Conservation (phyloP, 2,329 filamentous ascomycete species). For the Fusarium buxicola region DNA sequence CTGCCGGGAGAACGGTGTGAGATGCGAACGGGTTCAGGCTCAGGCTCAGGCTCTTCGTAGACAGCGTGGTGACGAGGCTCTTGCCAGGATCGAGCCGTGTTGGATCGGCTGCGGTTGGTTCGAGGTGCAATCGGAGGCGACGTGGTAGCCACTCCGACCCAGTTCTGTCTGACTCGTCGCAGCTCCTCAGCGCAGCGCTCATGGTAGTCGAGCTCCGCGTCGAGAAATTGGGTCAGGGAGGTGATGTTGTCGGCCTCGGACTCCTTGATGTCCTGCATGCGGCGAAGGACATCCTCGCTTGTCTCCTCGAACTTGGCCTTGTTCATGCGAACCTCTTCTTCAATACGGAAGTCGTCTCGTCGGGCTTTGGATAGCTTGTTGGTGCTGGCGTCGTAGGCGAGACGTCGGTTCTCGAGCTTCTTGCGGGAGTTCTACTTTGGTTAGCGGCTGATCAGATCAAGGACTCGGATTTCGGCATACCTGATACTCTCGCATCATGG, state of each 20-base stretch:
- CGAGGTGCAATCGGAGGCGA: constrained; percentile 39
- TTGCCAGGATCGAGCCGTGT: constrained; percentile 61
- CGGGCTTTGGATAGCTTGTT: constrained; percentile 94
- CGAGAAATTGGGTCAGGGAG: constrained; percentile 84
- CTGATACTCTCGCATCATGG: constrained; percentile 99
- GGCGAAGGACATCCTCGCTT: constrained; percentile 87
- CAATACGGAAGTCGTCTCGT: constrained; percentile 91
- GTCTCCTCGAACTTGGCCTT: constrained; percentile 98
- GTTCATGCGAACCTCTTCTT: constrained; percentile 90
- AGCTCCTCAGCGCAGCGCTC: constrained; percentile 91
- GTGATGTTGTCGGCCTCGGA: constrained; percentile 84
- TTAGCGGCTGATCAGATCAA: constrained; percentile 12
- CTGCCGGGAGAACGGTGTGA: constrained; percentile 56
- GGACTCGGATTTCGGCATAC: constrained; percentile 60
- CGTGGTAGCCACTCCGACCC: constrained; percentile 50
- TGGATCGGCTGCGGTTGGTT: constrained; percentile 57
- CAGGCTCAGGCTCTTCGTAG: constrained; percentile 50
- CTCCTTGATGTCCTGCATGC: constrained; percentile 98
- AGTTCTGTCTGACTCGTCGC: constrained; percentile 62
- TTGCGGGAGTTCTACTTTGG: constrained; percentile 77
- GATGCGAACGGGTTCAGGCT: constrained; percentile 54
- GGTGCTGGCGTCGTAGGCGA: constrained; percentile 91
- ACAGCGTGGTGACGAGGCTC: constrained; percentile 50
- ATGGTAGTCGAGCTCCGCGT: constrained; percentile 90
- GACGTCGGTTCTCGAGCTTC: constrained; percentile 89